Conservation (phyloP, 805 yeast species). For the Schwanniomyces occidentalis region DNA sequence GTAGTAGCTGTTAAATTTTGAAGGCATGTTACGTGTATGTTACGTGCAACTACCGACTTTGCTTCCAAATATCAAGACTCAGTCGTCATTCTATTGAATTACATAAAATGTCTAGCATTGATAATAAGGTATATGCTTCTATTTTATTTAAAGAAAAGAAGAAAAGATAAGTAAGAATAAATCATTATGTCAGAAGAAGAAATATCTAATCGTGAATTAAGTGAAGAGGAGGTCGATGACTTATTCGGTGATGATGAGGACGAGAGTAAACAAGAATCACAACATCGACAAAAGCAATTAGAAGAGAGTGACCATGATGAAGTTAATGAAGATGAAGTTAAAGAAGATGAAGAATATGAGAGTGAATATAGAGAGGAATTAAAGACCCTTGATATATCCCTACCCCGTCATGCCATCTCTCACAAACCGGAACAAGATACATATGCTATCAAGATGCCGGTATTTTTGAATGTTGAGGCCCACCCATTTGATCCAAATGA, state of each 20-base stretch:
- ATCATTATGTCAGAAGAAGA: slow-evolving; percentile 28
- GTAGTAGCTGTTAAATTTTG: too few species aligned
- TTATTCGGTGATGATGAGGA: slow-evolving; percentile 35
- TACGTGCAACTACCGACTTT: too few species aligned
- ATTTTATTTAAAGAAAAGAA: too few species aligned
- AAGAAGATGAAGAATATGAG: slow-evolving; percentile 32
- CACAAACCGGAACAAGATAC: slow-evolving; percentile 35
- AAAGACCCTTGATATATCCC: slow-evolving; percentile 37
- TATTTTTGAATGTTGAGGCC: slow-evolving; percentile 79
- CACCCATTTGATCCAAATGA: slow-evolving; percentile 78
- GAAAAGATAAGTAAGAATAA: background rate
- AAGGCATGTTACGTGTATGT: too few species aligned
- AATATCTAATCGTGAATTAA: slow-evolving; percentile 9
- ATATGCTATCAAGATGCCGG: slow-evolving; percentile 69
- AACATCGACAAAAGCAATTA: slow-evolving; percentile 24
- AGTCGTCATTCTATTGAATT: too few species aligned
- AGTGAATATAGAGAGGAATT: slow-evolving; percentile 32
- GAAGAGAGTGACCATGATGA: slow-evolving; percentile 9
- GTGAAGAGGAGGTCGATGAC: slow-evolving; percentile 36
- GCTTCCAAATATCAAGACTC: too few species aligned
- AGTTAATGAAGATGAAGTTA: slow-evolving; percentile 23
- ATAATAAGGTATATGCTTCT: too few species aligned
- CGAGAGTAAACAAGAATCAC: slow-evolving; percentile 25
- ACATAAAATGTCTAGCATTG: too few species aligned
- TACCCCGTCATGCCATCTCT: slow-evolving; percentile 52